A percentile compares a stretch with the other conserved stretches of the same genome.
These are phyloP conservation scores for Tetrahymena elliotti DNA, from an alignment of 73 alveolate species.

Conservation along the genomic window DNA sequence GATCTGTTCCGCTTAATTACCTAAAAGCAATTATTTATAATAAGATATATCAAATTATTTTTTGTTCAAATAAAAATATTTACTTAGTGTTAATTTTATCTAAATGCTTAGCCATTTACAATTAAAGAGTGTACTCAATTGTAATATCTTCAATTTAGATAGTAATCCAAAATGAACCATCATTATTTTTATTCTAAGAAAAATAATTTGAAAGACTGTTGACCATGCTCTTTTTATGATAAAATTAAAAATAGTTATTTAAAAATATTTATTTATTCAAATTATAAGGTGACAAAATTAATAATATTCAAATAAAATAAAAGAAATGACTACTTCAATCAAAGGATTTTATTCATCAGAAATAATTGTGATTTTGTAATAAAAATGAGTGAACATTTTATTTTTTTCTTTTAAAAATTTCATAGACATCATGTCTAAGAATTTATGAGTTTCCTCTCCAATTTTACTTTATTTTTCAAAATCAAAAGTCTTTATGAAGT, in stretches of 20 bases:
- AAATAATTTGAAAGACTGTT: not conserved
- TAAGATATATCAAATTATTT: not conserved
- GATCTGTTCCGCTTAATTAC: not conserved
- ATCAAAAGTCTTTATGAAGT: not conserved
- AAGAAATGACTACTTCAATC: not conserved
- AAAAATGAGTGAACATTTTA: not conserved
- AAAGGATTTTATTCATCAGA: not conserved
- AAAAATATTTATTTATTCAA: too few species aligned
- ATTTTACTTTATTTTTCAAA: not conserved
- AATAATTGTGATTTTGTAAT: not conserved
- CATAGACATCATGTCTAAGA: not conserved
- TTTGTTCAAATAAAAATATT: not conserved
- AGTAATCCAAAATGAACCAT: not conserved
- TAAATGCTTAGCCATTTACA: not conserved
- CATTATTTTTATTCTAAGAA: not conserved
- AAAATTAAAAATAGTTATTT: not conserved
- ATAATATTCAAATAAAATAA: not conserved
- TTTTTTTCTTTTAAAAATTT: not conserved
- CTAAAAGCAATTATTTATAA: not conserved
- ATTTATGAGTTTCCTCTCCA: not conserved
- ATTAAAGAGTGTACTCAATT: not conserved
- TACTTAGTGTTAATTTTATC: not conserved
- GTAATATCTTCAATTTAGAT: not conserved
- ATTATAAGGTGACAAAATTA: too few species aligned
- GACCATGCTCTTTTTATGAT: not conserved